Evolutionary conservation across 257 asterid species (phyloP), one percentile per base, ranked within the genome.

Genomic region (Misopates orontium): DNA sequence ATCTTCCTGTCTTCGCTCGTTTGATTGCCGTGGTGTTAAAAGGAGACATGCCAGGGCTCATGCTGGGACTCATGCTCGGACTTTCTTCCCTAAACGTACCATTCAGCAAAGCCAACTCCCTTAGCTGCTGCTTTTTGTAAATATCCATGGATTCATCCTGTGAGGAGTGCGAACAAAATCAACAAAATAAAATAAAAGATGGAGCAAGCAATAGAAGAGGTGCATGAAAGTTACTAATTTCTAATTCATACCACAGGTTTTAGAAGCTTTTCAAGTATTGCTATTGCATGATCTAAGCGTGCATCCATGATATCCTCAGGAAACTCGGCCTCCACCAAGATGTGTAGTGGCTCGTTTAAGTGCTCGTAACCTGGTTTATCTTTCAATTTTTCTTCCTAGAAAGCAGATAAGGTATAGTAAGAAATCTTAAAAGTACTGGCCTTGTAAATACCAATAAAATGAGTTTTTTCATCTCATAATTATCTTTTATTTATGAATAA

Each of bases 1-100:
- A 87, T 74, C 71, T 74, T 58, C 86, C 96, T 0, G 91, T 85
- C 77, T 88, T 88, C 40, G 94, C 91, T 61, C 96, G 78, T 80
- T 88, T 88, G 89, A 85, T 78, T 22, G 81, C 86, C 0, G 82
- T 70, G 79, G 79, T 80, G 63, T 82, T 84, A 61, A 87, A 88
- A 12, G 95, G 96, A 36, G 95, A 85, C 96, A 87, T 87, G 79
- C 90, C 71, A 9, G 90, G 90, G 82, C 95, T 86, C 90, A 86
- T 83, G 70, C 95, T 80, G 0, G 90, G 92, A 57, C 90, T 88
- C 96, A 84, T 82, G 77, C 86, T 83, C 0, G 91, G 94, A 78
- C 91, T 85, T 71, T 85, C 91, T 60, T 85, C 94, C 82, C 94
- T 68, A 22, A 83, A 70, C 15, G 89, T 88, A 9, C 96, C 94